Evolutionary conservation across 2,329 filamentous ascomycete species (phyloP), one percentile per base, ranked within the genome.

Genomic region (Curvularia lunata): DNA sequence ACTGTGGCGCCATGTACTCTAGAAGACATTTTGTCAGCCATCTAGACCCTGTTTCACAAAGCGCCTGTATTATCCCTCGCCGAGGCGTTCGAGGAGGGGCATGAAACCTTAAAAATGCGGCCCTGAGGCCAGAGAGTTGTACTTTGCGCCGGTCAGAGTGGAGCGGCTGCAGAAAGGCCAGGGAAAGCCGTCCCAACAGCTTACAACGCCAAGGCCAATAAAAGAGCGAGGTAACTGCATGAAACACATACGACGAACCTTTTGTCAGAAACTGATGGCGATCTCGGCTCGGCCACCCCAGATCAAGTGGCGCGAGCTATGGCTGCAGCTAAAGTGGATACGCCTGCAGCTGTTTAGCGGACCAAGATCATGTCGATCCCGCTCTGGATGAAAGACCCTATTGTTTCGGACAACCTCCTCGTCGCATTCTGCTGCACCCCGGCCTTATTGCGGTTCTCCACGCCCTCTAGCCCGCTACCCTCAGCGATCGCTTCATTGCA

Each of bases 321-420:
- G 61, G 34, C 63, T 60, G 58, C 40, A 45, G 38, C 50, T 56
- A 61, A 57, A 47, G 46, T 45, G 48, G 34, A 28, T 27, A 52
- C 56, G 54, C 30, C 28, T 30, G 58, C 61, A 56, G 48, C 56
- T 52, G 48, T 38, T 38, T 30, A 38, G 52, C 34, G 45, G 43
- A 32, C 38, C 46, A 41, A 48, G 52, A 54, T 37, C n/a, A 38
- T 62, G 65, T 61, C 56, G 67, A 69, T 69, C 65, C 52, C 58
- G 62, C 47, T 42, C 49, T 32, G 47, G 48, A 48, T 21, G 52
- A 57, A 48, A 54, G 63, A 60, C 58, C 51, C 55, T 66, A 58
- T 54, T 54, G 61, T 59, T 58, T 66, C 59, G 59, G 65, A 65
- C 54, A 56, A 59, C 56, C 55, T 65, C 59, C 61, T 59, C 52